Base-by-base conservation (phyloP, 768 basidiomycete species). In the Mycena galopus region DNA sequence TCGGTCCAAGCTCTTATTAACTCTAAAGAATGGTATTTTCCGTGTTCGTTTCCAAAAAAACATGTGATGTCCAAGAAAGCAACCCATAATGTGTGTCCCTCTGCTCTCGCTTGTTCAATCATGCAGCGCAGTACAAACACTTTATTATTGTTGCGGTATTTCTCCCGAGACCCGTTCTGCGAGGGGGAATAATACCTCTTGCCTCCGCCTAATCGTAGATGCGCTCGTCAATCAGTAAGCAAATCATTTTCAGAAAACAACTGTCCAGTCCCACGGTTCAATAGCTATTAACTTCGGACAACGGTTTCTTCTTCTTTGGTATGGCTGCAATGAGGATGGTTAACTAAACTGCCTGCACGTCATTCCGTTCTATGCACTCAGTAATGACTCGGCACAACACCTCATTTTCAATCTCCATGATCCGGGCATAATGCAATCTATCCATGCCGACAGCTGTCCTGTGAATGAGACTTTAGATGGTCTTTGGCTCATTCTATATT, bases 401-500 rank as follows among this genome's bases (percentile, higher is more conserved):
- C 3, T 30, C 44, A 21, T 63, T 63, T 30, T 50, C 62, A 16
- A 63, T 51, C 17, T 50, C 62, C 21, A 35, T 12, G 7, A 50
- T 33, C 47, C 33, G 30, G 1, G 8, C 17, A 25, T 63, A 63
- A 25, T 23, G n/a, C 4, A 50, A 7, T 17, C n/a, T 63, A 12
- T 63, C 62, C 27, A 63, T 17, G 17, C 62, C 47, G 4, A 21
- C 29, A 4, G 47, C 44, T 1, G 44, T 50, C 4, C 14, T 63
- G 16, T n/a, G 10, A 63, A 42, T 63, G 62, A n/a, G 27, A 47
- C 7, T 51, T 27, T 0, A 51, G 47, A 17, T 63, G 62, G 12
- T 32, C 62, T 63, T 63, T 63, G 4, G 62, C 62, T 47, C 62
- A 63, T n/a, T 23, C 62, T n/a, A 58, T 63, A 55, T 64, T 67